Conservation (phyloP, 2,329 filamentous ascomycete genomes). For the Colletotrichum navitas region DNA sequence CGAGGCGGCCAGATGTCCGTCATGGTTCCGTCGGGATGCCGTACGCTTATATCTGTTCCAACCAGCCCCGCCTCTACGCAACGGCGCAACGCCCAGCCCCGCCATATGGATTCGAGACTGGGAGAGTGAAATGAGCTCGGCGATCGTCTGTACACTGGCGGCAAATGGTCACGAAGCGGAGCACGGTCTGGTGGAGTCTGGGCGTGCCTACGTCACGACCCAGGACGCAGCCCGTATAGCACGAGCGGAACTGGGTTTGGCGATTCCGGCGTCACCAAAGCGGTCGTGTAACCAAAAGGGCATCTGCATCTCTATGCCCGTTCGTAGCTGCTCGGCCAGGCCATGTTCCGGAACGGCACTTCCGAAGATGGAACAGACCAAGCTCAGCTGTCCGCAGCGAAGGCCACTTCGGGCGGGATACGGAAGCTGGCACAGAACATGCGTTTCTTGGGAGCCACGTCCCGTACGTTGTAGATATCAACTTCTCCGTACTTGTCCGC, state of each 20-base stretch:
- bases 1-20: background rate
- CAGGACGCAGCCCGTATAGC: conserved; percentile 9
- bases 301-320: conserved; percentile 11
- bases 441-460: conserved; percentile 92
- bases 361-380: background rate
- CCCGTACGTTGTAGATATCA: conserved; percentile 78
- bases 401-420: conserved; percentile 85
- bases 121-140: conserved; percentile 3
- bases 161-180: conserved; percentile 15
- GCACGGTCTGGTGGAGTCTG: conserved; percentile 11
- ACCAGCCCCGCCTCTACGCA: conserved; percentile 16
- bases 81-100: conserved; percentile 14
- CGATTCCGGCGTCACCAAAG: background rate
- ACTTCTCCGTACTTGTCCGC: conserved; percentile 62
- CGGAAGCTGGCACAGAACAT: conserved; percentile 98
- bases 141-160: conserved; percentile 29
- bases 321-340: background rate
- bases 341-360: conserved; percentile 1
- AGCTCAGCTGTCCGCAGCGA: conserved; percentile 57
- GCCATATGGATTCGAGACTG: background rate
- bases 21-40: conserved; percentile 22
- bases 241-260: background rate
- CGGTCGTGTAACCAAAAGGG: background rate
- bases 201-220: conserved; percentile 14
- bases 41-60: conserved; percentile 20